Evolutionary conservation across 2,329 filamentous ascomycete genomes (phyloP).

Genomic region (Lachnellula cervina): DNA sequence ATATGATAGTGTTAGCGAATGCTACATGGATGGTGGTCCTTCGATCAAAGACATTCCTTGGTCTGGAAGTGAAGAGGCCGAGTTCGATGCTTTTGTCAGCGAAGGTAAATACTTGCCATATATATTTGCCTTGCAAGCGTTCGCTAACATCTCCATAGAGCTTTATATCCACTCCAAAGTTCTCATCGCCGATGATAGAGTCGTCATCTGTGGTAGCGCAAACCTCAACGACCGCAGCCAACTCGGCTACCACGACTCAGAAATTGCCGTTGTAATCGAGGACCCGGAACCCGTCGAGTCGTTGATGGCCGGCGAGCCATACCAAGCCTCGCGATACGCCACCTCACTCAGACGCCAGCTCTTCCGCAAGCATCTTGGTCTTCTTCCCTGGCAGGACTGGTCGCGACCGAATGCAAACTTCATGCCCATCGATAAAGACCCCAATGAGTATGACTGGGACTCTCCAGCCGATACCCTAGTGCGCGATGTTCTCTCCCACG

Average conservation of each 20-base stretch:
- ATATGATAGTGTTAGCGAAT: constrained; percentile 72
- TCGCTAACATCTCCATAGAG: constrained; percentile 32
- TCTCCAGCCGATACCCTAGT: constrained; percentile 64
- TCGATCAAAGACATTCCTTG: constrained; percentile 59
- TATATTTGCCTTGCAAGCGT: not conserved
- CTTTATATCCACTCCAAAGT: constrained; percentile 64
- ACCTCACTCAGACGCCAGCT: constrained; percentile 77
- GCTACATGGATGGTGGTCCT: constrained; percentile 76
- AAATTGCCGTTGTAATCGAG: constrained; percentile 86
- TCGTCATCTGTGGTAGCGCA: constrained; percentile 73
- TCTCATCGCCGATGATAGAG: constrained; percentile 74
- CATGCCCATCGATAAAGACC: constrained; percentile 62
- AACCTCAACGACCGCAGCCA: constrained; percentile 64
- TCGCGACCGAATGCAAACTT: constrained; percentile 69
- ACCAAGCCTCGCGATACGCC: constrained; percentile 69
- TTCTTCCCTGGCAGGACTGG: constrained; percentile 69
- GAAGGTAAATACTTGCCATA: constrained; percentile 34
- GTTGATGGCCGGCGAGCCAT: constrained; percentile 68
- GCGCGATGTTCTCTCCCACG: constrained; percentile 63
- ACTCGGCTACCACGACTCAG: constrained; percentile 77
- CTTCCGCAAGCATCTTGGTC: constrained; percentile 86
- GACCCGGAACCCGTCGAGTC: constrained; percentile 67
- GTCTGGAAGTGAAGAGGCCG: constrained; percentile 49
- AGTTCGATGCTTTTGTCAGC: constrained; percentile 57
- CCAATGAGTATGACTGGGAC: constrained; percentile 71